Evolutionary conservation across 2,329 filamentous ascomycete species (phyloP), one percentile per base, ranked within the genome.

Genomic region (Pseudogymnoascus sp.): DNA sequence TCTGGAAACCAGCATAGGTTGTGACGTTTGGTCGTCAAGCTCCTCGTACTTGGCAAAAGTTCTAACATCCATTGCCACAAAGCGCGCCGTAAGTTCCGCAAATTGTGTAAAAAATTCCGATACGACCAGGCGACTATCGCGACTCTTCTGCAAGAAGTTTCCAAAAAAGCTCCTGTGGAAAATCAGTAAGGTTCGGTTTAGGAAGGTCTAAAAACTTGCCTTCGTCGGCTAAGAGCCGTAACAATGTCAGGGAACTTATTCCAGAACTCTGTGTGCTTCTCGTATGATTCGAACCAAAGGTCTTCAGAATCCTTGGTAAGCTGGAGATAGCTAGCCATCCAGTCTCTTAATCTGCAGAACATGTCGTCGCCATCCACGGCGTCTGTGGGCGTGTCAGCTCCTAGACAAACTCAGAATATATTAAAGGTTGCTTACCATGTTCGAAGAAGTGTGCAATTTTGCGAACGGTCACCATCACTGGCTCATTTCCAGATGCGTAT

Each of bases 261-360:
- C 85, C 85, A 88, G 67, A 87, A 81, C 3, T 75, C 70, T 36
- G 71, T 75, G 64, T 85, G 75, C 34, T 75, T 74, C 14, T 72
- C 73, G 63, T 78, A 81, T 1, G 79, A 79, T 25, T 79, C 75
- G n/a, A 78, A 71, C 5, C 79, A 75, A 2, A 70, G 69, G 10
- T 75, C 71, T 23, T 73, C 69, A 16, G 75, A 74, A 19, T 69
- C 68, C 36, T 69, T 71, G 37, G 77, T 76, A 67, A 77, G 81
- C 21, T 66, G 67, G 21, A 86, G 68, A 70, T 80, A 85, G 14
- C 71, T 73, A 6, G 79, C 76, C 23, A 86, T 76, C 83, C 84
- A 88, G 5, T 74, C 72, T 16, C 77, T 74, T 13, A 87, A 65
- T 61, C 75, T 74, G 16, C 73, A 69, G 19, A 85, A 71, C 23